Evolutionary conservation across 2,329 filamentous ascomycete genomes (phyloP), one percentile per base, ranked within the genome.

Genomic region (Cordyceps sp.): DNA sequence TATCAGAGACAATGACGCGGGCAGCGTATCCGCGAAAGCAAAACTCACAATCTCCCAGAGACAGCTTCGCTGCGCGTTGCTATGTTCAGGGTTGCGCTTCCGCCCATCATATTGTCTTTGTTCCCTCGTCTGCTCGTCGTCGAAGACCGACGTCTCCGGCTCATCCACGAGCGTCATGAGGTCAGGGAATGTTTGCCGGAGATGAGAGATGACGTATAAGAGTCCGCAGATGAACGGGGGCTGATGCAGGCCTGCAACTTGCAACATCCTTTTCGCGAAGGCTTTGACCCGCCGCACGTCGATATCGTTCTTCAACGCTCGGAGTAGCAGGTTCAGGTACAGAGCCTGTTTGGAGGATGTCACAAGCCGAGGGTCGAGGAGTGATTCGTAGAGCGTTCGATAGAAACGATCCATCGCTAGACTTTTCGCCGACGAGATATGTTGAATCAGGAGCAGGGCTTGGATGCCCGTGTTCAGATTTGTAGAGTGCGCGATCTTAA

Each of bases 391-490:
- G 3, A 98, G 62, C 9, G 86, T 93, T 31, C 85, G 72, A 59
- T 96, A 98, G 60, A 93, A 98, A 37, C 90, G 73, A 47, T 98
- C 90, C 10, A 78, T 77, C 5, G 79, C 78, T 33, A 88, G 65
- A 45, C 86, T 78, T 50, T 90, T 84, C 4, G 77, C 72, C 2
- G 75, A 65, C 1, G 85, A 82, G 19, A 98, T 69, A 52, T 96
- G 90, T 51, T 96, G 90, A 42, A 98, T 92, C 30, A 98, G 64
- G 59, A 93, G 79, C 41, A 98, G 69, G 22, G 90, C 88, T 55
- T 98, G 90, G 24, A 98, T 83, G 49, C 85, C 90, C 1, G 90
- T 98, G 58, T 96, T 98, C 68, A 98, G 96, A 55, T 98, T 98
- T 35, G 88, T 84, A 1, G 88, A 96, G 56, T 98, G 90, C 0